Evolutionary conservation across 202 grass and related monocot species (phyloP), one percentile per base, ranked within the genome.

Genomic region (Musa balbisiana): DNA sequence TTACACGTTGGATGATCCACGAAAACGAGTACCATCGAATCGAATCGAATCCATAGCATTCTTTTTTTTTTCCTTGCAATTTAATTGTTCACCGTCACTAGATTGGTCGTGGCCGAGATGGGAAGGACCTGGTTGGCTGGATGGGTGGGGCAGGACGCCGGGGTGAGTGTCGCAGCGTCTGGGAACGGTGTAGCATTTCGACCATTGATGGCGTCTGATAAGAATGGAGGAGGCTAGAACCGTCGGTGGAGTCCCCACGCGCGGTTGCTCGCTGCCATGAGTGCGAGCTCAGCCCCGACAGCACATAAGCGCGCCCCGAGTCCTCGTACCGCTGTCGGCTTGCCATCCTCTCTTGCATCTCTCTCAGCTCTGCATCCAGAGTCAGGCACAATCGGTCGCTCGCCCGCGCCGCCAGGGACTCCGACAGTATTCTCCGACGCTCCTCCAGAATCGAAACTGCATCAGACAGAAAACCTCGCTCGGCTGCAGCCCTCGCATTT

Each of bases 181-280:
- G 93, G 11, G 93, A 93, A 25, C 88, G 90, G 25, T 89, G 86
- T 55, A 97, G 71, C 93, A 97, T 97, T 76, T 93, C 86, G 19
- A 89, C 84, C 94, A 98, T 98, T n/a, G 84, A 93, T 33, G 85
- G 88, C 5, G 94, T 97, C 84, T 97, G 90, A 76, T 97, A 97
- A 26, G 94, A 85, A 74, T 93, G 83, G 0, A 98, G 71, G 1
- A 78, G 62, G 55, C 82, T 98, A 10, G 69, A 53, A 76, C 83
- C 64, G 33, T 91, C 86, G 1, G 90, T 98, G 2, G 91, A 98
- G 69, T 98, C 94, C 12, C 90, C 90, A 0, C 94, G 90, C 3
- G 91, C 68, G 0, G 94, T 98, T 69, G 94, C 94, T 23, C 94
- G 85, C 77, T 98, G 94, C 82, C 86, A 98, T 17, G 81, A 88